Base-by-base conservation (phyloP, 805 yeast species). In the Grigorovia jiainica region DNA sequence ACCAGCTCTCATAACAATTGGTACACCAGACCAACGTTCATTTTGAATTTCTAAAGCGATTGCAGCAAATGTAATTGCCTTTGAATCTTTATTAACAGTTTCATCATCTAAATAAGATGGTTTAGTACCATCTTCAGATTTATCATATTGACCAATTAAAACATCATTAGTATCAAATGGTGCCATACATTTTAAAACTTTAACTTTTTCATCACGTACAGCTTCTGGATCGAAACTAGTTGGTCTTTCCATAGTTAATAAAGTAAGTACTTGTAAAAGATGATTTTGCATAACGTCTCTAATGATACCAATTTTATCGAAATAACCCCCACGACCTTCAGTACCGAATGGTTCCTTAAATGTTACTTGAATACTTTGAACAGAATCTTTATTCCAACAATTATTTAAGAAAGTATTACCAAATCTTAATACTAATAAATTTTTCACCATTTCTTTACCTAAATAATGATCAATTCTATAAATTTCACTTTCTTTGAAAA, bases 201-300 rank as follows among this genome's bases (percentile, higher is more conserved):
- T 82, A 47, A 92, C 98, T 67, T 92, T 92, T 65, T 89, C 97
- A 64, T 92, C 97, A 63, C 98, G 79, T 46, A 92, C 78, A 33
- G 90, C 81, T 69, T 92, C 97, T 2, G 97, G 87, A 54, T 81
- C 84, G 53, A 82, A 83, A n/a, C 89, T 75, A 19, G 76, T 80
- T 13, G 98, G 98, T 63, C 95, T 78, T 62, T 92, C 97, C 96
- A 92, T 90, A 41, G 96, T 85, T 46, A 90, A 69, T 43, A 92
- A 65, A 5, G 97, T 89, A 59, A 92, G 68, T 18, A 90, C 94
- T 70, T 92, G 98, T 58, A 90, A 72, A 54, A 92, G 66, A 68
- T 92, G 98, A 73, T 92, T 92, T 71, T 92, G 98, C 87, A 92
- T 90, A 38, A 92, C 97, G 60, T 92, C 98, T 65, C 98, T 79